These are phyloP conservation scores for Geopyxis carbonaria DNA, from an alignment of 495 filamentous ascomycete genomes.

Conservation along the genomic window DNA sequence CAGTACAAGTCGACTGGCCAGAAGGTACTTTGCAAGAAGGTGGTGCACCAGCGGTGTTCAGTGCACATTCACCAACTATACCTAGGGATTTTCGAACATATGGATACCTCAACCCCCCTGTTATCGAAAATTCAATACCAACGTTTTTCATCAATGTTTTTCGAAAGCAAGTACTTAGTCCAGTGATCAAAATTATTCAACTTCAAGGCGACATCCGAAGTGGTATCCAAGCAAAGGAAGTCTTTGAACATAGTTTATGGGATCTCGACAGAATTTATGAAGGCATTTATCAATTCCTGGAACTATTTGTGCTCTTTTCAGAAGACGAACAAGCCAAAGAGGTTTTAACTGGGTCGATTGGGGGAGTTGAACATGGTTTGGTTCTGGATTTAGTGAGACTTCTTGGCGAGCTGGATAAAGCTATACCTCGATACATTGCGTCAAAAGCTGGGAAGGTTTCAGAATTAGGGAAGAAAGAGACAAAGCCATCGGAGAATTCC, in stretches of 20 bases:
- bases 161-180: constrained; percentile 54
- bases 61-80: neutral
- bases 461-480: constrained; percentile 1
- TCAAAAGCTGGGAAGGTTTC: constrained; percentile 9
- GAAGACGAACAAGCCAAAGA: constrained; percentile 36
- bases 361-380: constrained; percentile 23
- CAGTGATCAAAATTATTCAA: constrained; percentile 57
- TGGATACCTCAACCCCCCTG: constrained; percentile 14
- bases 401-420: constrained; percentile 18
- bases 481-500: constrained; percentile 3
- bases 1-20: constrained; percentile 3
- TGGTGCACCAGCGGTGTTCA: neutral
- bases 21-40: neutral
- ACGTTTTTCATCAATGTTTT: constrained; percentile 45
- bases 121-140: constrained; percentile 22
- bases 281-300: constrained; percentile 61
- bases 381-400: constrained; percentile 20
- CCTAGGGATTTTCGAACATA: neutral
- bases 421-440: constrained; percentile 23
- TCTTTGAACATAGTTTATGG: constrained; percentile 65
- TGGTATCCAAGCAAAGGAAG: constrained; percentile 46
- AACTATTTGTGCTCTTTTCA: constrained; percentile 60
- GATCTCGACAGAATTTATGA: constrained; percentile 54
- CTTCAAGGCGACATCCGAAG: constrained; percentile 55
- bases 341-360: constrained; percentile 8